Base-by-base conservation (phyloP, 177 flowering plant genomes). In the Tripterygium wilfordii region DNA sequence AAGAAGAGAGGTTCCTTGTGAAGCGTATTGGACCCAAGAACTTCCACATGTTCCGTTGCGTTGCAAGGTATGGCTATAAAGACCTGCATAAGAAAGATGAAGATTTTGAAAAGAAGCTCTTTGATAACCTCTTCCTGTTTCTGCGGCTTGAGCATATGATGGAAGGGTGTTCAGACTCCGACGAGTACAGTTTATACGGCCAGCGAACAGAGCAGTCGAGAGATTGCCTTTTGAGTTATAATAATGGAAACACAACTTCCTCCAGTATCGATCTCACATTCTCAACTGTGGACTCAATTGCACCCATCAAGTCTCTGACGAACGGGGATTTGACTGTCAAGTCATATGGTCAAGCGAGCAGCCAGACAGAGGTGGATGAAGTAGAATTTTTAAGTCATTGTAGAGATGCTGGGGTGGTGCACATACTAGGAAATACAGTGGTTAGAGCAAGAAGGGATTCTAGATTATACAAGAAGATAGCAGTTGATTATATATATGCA, bases 21-120 rank as follows among this genome's bases (percentile, higher is more conserved):
- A 85, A 74, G 48, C 80, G 88, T 9, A 78, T 88, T 1, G 92
- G 96, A 36, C 96, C 88, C 8, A 80, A 80, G 63, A 69, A 70
- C 31, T 88, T 78, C 58, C 96, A 78, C 65, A 85, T 88, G 85
- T 88, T 80, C 57, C 71, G 94, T 1, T 88, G 96, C 47, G 89
- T 88, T 15, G 91, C 84, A 7, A 80, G 96, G 29, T 88, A 80
- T 35, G 94, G 96, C n/a, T 88, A 85, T 61, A 82, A 77, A 42
- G 96, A 88, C 49, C 79, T 82, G 36, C 94, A 79, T 59, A 85
- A 68, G 63, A 85, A 80, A 43, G 88, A 85, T 25, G 86, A 81
- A 1, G 75, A 76, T 23, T 88, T 88, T 38, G 96, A 88, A 72
- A 75, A 74, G 20, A 83, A 70, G 65, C 84, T 88, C 9, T 85